phyloP scores from a whole-genome alignment of 73 alveolate species.

The Paramecium sexaurelia region DNA sequence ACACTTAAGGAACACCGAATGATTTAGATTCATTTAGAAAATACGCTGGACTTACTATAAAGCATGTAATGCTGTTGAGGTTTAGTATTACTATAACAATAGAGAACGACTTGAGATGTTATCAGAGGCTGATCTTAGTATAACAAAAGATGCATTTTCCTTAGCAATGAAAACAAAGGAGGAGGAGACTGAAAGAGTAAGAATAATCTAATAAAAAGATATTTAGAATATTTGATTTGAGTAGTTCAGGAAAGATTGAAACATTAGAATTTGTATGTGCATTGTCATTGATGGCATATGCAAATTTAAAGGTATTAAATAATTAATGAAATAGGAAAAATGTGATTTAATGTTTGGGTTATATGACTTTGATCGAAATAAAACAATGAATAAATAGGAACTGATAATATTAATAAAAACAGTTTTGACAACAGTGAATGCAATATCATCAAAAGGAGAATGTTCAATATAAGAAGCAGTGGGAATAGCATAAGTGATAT shows the following conservation, averaged over 20 bases:
- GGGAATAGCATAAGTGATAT: constrained; percentile 84
- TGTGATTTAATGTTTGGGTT: constrained; percentile 78
- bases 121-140: constrained; percentile 32
- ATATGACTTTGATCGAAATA: constrained; percentile 91
- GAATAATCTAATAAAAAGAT: background rate
- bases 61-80: constrained; percentile 61
- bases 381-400: constrained; percentile 90
- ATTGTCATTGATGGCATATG: constrained; percentile 9
- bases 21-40: constrained; percentile 59
- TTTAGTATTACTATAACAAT: background rate
- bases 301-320: background rate
- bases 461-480: constrained; percentile 84
- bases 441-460: constrained; percentile 80
- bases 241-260: constrained; percentile 30
- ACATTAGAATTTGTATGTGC: constrained; percentile 49
- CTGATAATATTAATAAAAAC: constrained; percentile 82
- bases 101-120: constrained; percentile 26
- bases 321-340: constrained; percentile 50
- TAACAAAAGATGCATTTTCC: constrained; percentile 35
- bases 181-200: constrained; percentile 41
- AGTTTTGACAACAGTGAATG: constrained; percentile 79
- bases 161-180: constrained; percentile 41
- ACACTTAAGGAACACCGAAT: background rate
- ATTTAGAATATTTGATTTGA: constrained; percentile 52
- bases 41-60: constrained; percentile 45